Evolutionary conservation across 2,329 filamentous ascomycete genomes (phyloP).

Genomic region (Aspergillus fischeri): DNA sequence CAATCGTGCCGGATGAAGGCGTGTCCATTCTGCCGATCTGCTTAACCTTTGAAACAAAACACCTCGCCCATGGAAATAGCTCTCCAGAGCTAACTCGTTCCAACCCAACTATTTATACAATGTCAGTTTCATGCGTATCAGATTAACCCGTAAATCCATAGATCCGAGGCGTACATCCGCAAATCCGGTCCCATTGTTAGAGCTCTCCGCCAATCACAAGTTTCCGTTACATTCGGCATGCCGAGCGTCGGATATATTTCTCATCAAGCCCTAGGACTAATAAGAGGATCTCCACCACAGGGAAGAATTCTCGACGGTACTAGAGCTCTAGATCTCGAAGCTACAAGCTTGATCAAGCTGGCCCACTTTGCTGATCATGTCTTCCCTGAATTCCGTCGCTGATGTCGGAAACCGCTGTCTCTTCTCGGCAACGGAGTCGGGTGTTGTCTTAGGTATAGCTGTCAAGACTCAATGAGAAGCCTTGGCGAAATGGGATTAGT

Average conservation of each 20-base stretch:
- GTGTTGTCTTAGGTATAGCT: too few species aligned
- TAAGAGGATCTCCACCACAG: too few species aligned
- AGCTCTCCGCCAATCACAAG: neutral
- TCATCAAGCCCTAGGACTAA: neutral
- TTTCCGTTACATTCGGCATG: neutral
- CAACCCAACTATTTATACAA: conserved; percentile 10
- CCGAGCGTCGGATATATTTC: neutral
- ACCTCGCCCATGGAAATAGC: neutral
- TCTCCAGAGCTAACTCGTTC: too few species aligned
- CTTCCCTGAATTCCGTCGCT: too few species aligned
- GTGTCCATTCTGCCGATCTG: conserved; percentile 18
- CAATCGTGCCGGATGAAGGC: conserved; percentile 25
- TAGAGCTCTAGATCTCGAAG: too few species aligned
- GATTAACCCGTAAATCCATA: conserved; percentile 16
- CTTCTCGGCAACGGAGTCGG: too few species aligned
- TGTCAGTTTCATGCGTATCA: conserved; percentile 1
- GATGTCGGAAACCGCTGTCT: too few species aligned
- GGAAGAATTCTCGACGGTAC: too few species aligned
- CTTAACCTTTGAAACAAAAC: neutral
- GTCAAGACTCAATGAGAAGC: too few species aligned
- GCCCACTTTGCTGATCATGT: too few species aligned
- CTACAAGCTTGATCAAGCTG: too few species aligned
- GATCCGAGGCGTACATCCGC: conserved; percentile 4
- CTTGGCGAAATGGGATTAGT: too few species aligned
- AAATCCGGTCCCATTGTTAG: neutral